phyloP scores from a whole-genome alignment of 495 filamentous ascomycete genomes.

The Aspergillus saccharolyticus region DNA sequence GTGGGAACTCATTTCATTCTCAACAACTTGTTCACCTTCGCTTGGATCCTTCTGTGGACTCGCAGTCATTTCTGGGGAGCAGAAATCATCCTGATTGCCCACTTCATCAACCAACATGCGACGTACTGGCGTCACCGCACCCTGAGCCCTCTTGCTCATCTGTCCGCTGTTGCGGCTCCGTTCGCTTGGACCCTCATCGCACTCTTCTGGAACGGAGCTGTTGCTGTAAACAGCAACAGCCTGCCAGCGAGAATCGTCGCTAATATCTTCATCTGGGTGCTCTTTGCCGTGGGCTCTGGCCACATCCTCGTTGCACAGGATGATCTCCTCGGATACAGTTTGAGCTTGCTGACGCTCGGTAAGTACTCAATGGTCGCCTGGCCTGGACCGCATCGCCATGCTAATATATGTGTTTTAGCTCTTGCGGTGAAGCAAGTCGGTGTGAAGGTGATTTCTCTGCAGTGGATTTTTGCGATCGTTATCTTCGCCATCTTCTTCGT shows the following conservation, averaged over 20 bases:
- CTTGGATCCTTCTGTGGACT: constrained; percentile 78
- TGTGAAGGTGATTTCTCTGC: constrained; percentile 64
- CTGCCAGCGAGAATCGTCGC: constrained; percentile 69
- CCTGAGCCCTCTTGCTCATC: constrained; percentile 65
- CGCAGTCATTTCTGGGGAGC: constrained; percentile 65
- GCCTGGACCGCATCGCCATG: background rate
- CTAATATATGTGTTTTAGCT: constrained; percentile 33
- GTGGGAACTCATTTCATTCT: constrained; percentile 80
- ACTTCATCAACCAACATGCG: constrained; percentile 70
- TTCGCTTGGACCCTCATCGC: constrained; percentile 80
- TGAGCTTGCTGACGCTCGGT: constrained; percentile 67
- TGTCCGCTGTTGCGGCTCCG: constrained; percentile 67
- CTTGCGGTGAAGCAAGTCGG: constrained; percentile 73
- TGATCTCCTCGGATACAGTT: constrained; percentile 74
- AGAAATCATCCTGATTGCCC: constrained; percentile 69
- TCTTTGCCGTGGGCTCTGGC: constrained; percentile 65
- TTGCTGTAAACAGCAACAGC: constrained; percentile 56
- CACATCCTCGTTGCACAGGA: constrained; percentile 70
- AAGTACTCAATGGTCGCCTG: background rate
- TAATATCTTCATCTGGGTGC: constrained; percentile 81
- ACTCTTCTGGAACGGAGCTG: constrained; percentile 82
- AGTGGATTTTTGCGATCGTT: constrained; percentile 88
- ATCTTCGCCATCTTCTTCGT: constrained; percentile 73
- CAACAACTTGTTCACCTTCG: constrained; percentile 74
- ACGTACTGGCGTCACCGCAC: constrained; percentile 74